Base-by-base conservation (phyloP, 2,329 filamentous ascomycete genomes). In the Ceratocystis diversiconidia region DNA sequence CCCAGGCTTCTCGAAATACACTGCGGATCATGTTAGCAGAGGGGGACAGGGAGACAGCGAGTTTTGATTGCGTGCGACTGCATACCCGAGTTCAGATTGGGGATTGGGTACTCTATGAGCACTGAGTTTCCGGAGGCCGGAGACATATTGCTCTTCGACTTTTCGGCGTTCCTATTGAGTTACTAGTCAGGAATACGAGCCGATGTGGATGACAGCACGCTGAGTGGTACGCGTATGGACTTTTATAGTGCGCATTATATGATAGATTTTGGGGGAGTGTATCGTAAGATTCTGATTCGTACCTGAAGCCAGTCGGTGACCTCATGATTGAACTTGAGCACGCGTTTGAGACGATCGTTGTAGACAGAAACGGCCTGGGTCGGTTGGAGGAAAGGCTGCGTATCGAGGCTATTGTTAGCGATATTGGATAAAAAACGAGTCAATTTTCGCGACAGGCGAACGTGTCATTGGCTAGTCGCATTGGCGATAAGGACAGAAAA, bases 271-370 rank as follows among this genome's bases (percentile, higher is more conserved):
- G n/a, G 12, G 17, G 19, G 32, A 19, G 36, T 28, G 8, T 8
- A 32, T 7, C 5, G 19, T 36, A 7, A 28, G 52, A 12, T n/a
- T 25, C 2, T 57, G 12, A 15, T 61, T 59, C 77, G 76, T 85
- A 96, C 92, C 86, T 92, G 88, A 69, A 99, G 82, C 90, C 92
- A 99, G 77, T 97, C 92, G 75, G 92, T 92, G 72, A 99, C 90
- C 74, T 96, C 90, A 71, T 80, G 77, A 76, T 99, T 96, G 77
- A 95, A 79, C 75, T 87, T 90, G 72, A 83, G 84, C 73, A 97
- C 92, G 76, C 90, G 84, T 76, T 88, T 89, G 71, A 97, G 84
- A 72, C 94, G 89, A 71, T 96, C 92, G 75, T 87, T 88, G 71
- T 97, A 83, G 67, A 90, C 83, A 65, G 84, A 82, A 48, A 91